Conservation (phyloP, 31 red algal species). For the Odonthalia washingtoniensis region DNA sequence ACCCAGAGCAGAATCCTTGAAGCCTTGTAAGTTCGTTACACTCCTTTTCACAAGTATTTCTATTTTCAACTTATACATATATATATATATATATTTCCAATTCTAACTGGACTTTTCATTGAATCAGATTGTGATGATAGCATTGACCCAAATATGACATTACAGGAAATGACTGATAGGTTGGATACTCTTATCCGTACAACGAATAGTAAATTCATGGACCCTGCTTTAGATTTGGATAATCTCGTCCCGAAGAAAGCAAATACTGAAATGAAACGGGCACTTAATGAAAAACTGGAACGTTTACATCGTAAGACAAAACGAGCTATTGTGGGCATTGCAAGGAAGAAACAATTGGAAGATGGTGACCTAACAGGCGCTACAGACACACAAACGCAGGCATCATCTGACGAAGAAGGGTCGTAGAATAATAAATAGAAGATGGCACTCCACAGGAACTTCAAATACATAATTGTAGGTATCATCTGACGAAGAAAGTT, state of each 20-base stretch:
- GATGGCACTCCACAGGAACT: no score
- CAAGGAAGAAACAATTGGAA: slow-evolving; percentile 43
- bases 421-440: not conserved
- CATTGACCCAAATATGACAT: slow-evolving; percentile 33
- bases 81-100: not conserved
- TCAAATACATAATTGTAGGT: no score
- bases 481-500: no score
- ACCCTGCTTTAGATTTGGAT: slow-evolving; percentile 60
- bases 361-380: slow-evolving; percentile 13
- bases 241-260: slow-evolving; percentile 68
- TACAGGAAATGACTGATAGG: slow-evolving; percentile 54
- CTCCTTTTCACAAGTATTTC: no score
- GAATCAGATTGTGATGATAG: slow-evolving; percentile 65
- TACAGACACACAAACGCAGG: not conserved
- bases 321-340: slow-evolving; percentile 45
- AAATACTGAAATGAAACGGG: slow-evolving; percentile 72
- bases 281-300: slow-evolving; percentile 55
- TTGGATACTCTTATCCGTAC: slow-evolving; percentile 36
- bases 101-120: not conserved
- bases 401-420: slow-evolving; percentile 66
- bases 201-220: slow-evolving; percentile 57
- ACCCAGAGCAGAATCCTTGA: slow-evolving; percentile 60
- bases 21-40: slow-evolving; percentile 72
- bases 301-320: slow-evolving; percentile 61
- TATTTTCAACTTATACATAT: no score